Evolutionary conservation across 2,329 filamentous ascomycete species (phyloP).

Genomic region (Myriangium duriaei): DNA sequence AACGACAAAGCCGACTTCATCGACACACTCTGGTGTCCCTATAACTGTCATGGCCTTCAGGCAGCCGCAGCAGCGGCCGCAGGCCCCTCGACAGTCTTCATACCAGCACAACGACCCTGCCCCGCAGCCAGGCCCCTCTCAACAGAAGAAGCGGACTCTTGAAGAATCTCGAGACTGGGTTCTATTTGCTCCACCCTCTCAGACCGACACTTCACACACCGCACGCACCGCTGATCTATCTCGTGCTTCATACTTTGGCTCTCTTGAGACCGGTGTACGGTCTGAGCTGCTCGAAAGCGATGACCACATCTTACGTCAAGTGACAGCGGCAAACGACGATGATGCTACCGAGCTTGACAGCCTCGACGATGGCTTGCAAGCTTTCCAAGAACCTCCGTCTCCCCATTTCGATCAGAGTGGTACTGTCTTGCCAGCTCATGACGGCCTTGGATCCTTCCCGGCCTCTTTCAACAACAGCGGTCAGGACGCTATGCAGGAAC

Average conservation of each 20-base stretch:
- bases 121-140: slow-evolving; percentile 16
- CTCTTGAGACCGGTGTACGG: slow-evolving; percentile 55
- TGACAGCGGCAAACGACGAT: slow-evolving; percentile 37
- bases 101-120: slow-evolving; percentile 10
- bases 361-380: slow-evolving; percentile 80
- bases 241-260: slow-evolving; percentile 68
- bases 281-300: slow-evolving; percentile 41
- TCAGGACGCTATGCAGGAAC: slow-evolving; percentile 56
- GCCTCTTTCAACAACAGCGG: slow-evolving; percentile 32
- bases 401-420: slow-evolving; percentile 41
- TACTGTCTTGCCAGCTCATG: slow-evolving; percentile 76
- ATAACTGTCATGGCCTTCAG: slow-evolving; percentile 25
- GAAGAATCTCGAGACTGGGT: slow-evolving; percentile 90
- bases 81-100: slow-evolving; percentile 16
- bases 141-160: slow-evolving; percentile 33
- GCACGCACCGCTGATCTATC: slow-evolving; percentile 58
- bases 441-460: slow-evolving; percentile 78
- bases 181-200: slow-evolving; percentile 63
- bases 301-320: slow-evolving; percentile 29
- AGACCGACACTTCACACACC: slow-evolving; percentile 55
- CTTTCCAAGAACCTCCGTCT: slow-evolving; percentile 54
- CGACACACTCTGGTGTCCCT: too few relatives aligned
- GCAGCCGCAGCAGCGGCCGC: slow-evolving; percentile 22
- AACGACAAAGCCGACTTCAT: too few relatives aligned
- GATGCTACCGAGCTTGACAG: slow-evolving; percentile 80